These are phyloP conservation scores for Chloropicon primus DNA, from an alignment of 139 green algal species.

Conservation along the genomic window DNA sequence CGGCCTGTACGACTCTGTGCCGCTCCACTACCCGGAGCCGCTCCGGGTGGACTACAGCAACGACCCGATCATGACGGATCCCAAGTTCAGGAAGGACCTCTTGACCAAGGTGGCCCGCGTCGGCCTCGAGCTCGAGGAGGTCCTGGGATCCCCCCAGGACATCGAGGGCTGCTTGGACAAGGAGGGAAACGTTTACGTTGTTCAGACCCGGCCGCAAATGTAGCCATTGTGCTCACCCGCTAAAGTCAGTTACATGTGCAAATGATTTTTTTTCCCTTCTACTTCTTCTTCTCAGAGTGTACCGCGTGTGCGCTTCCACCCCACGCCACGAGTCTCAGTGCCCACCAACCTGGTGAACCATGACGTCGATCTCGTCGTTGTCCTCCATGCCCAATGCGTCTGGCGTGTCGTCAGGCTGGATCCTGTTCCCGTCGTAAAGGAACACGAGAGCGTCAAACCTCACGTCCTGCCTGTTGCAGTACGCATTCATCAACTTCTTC, in stretches of 20 bases:
- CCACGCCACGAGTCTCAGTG: background rate
- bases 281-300: too few species aligned
- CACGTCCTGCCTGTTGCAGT: slow-evolving; percentile 27
- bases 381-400: slow-evolving; percentile 29
- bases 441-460: slow-evolving; percentile 25
- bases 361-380: slow-evolving; percentile 28
- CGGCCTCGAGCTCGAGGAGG: slow-evolving; percentile 69
- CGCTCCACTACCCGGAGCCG: slow-evolving; percentile 64
- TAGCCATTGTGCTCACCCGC: too few species aligned
- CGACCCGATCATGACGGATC: slow-evolving; percentile 66
- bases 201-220: slow-evolving; percentile 92
- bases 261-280: too few species aligned
- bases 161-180: slow-evolving; percentile 83
- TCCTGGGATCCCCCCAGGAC: slow-evolving; percentile 56
- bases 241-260: too few species aligned
- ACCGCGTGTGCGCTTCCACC: too few species aligned
- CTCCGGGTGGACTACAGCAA: slow-evolving; percentile 40
- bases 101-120: slow-evolving; percentile 27
- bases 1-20: slow-evolving; percentile 72
- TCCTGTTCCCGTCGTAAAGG: slow-evolving; percentile 29
- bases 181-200: slow-evolving; percentile 73
- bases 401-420: slow-evolving; percentile 28
- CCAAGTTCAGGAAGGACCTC: slow-evolving; percentile 33
- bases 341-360: slow-evolving; percentile 26
- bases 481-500: slow-evolving; percentile 41